Conservation (phyloP, 495 filamentous ascomycete genomes). For the Talaromyces adpressus region DNA sequence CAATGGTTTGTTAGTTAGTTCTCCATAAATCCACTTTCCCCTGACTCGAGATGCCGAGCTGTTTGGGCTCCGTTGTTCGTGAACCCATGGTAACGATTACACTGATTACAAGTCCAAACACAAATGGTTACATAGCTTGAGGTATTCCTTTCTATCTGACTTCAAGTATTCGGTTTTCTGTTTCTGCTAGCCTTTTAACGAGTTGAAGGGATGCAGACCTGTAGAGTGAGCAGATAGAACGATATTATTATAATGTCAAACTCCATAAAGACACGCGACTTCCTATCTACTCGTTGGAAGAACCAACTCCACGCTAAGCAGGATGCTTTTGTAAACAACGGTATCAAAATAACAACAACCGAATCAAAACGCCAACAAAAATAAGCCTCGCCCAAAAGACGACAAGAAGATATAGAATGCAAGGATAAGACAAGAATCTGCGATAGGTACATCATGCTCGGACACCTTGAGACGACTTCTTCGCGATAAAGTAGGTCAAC, state of each 20-base stretch:
- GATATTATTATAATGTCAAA: neutral
- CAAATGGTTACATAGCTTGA: neutral
- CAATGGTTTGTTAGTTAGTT: neutral
- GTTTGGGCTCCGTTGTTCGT: neutral
- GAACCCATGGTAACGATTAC: neutral
- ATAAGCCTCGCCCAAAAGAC: neutral
- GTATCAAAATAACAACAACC: neutral
- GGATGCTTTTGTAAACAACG: constrained; percentile 1
- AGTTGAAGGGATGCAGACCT: neutral
- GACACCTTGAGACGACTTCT: constrained; percentile 18
- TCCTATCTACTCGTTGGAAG: neutral
- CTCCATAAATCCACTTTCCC: neutral
- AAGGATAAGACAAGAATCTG: neutral
- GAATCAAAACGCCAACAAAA: neutral
- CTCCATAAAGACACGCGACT: neutral
- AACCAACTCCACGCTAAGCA: constrained; percentile 1
- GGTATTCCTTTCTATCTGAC: too few relatives aligned
- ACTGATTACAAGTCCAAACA: neutral
- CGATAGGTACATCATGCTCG: neutral
- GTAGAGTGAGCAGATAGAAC: neutral
- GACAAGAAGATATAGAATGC: neutral
- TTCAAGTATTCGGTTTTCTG: too few relatives aligned
- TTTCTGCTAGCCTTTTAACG: neutral
- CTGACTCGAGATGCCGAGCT: neutral
- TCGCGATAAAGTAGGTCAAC: constrained; percentile 79